These are phyloP conservation scores for Talaromyces piceae DNA, from an alignment of 2,329 filamentous ascomycete genomes.

Conservation along the genomic window DNA sequence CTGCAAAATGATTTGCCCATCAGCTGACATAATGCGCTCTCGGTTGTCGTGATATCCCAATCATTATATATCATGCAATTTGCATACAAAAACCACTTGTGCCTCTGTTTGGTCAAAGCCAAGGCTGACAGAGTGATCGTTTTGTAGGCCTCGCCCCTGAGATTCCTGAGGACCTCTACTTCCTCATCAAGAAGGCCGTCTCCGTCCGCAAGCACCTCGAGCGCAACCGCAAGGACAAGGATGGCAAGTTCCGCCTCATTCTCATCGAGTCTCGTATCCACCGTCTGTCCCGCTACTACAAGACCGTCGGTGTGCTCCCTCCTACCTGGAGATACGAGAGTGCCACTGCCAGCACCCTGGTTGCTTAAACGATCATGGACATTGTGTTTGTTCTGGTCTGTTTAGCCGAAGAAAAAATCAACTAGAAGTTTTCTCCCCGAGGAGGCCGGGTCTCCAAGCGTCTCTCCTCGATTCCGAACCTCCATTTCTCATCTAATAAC, in stretches of 20 bases:
- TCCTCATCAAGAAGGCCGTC: conserved; percentile 99
- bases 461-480: not conserved
- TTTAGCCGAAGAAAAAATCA: not conserved
- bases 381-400: not conserved
- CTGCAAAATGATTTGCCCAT: not conserved
- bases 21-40: not conserved
- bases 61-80: conserved; percentile 11
- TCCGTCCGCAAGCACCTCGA: conserved; percentile 99
- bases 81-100: conserved; percentile 32
- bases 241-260: conserved; percentile 99
- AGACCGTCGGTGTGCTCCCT: conserved; percentile 75
- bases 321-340: conserved; percentile 99
- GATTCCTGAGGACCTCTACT: conserved; percentile 99
- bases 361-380: conserved; percentile 58
- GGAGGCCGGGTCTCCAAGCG: not conserved
- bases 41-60: not conserved
- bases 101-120: conserved; percentile 76
- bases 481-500: not conserved
- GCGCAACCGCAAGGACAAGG: conserved; percentile 99
- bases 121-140: conserved; percentile 87
- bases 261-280: conserved; percentile 99
- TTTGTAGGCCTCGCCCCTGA: conserved; percentile 91
- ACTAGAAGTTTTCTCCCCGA: not conserved
- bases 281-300: conserved; percentile 99
- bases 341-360: conserved; percentile 88